Base-by-base conservation (phyloP, 495 filamentous ascomycete genomes). In the Aspergillus funiculosus region DNA sequence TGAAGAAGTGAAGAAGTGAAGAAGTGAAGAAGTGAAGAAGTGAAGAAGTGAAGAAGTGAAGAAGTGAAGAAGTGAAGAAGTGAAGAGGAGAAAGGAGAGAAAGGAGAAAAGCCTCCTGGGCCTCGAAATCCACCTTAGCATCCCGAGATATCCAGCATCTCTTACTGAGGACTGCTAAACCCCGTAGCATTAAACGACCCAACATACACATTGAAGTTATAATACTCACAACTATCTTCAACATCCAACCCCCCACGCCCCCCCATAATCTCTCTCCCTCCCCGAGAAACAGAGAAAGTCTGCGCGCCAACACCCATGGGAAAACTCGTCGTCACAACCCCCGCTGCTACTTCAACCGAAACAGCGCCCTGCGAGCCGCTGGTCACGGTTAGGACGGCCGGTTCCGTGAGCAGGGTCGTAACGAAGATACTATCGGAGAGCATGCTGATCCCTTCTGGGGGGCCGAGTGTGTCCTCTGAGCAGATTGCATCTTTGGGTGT, bases 191-290 rank as follows among this genome's bases (percentile, higher is more conserved):
- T n/a, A 6, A 38, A 35, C 15, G 51, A 42, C 27, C 46, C 48
- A 37, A 59, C 71, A 47, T 74, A 82, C 13, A 75, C 72, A 47
- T 82, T 82, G 61, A 71, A 80, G 50, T 81, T 82, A 55, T 79
- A 81, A 54, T 75, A 66, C 45, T 77, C 63, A 48, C 76, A 71
- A 54, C 48, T 11, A 57, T 67, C 28, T 76, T 68, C 13, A 67
- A 68, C 56, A 66, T 72, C 37, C 71, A 53, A 34, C 68, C 73
- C 9, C 56, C 50, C 48, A 14, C 40, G 65, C 6, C 75, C 78
- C 15, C 64, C 69, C 2, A 81, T 50, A n/a, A 80, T 61, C 0
- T 50, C 61, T 28, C 63, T 22, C 0, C 67, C 68, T 31, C 58
- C 49, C 1, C 79, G 63, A 11, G 37, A 58, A n/a, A 81, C 58